A percentile compares a stretch with the other conserved stretches of the same genome.
phyloP scores from a whole-genome alignment of 805 yeast species.

The Wickerhamiella alocasiicola region DNA sequence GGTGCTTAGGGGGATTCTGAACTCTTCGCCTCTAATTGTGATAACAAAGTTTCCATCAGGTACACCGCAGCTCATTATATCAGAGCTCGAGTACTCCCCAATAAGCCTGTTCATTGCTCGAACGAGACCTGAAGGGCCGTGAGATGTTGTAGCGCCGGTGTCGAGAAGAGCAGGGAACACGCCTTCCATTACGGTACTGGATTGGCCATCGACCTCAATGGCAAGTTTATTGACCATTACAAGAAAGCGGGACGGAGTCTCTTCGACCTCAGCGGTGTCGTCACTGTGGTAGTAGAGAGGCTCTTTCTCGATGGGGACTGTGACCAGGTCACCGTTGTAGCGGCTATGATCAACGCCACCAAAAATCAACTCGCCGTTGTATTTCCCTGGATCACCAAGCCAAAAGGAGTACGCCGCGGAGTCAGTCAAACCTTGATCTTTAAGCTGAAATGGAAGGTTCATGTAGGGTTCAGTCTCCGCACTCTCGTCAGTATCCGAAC shows the following conservation, averaged over 20 bases:
- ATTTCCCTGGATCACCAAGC: conserved; percentile 26
- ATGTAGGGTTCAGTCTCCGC: too few species aligned
- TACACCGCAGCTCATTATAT: conserved; percentile 17
- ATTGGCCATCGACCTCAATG: not conserved
- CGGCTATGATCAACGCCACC: conserved; percentile 34
- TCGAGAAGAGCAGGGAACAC: conserved; percentile 15
- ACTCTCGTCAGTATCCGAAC: not conserved
- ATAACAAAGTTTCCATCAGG: conserved; percentile 9
- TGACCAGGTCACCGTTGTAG: conserved; percentile 24
- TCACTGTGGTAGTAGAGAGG: too few species aligned
- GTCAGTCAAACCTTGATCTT: conserved; percentile 32
- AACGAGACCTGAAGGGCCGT: conserved; percentile 11
- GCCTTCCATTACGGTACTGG: not conserved
- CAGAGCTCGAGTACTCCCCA: conserved; percentile 30
- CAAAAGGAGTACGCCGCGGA: conserved; percentile 35
- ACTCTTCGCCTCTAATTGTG: conserved; percentile 15
- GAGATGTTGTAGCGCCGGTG: conserved; percentile 11
- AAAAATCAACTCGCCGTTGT: conserved; percentile 29
- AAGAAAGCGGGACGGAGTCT: not conserved
- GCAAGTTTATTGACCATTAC: conserved; percentile 2
- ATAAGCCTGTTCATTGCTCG: conserved; percentile 22
- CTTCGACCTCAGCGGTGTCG: not conserved
- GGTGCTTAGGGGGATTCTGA: conserved; percentile 9
- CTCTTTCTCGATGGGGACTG: conserved; percentile 8
- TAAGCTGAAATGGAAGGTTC: conserved; percentile 28